Evolutionary conservation across 75 land plant species (phyloP).

Genomic region (Pinus albicaulis): DNA sequence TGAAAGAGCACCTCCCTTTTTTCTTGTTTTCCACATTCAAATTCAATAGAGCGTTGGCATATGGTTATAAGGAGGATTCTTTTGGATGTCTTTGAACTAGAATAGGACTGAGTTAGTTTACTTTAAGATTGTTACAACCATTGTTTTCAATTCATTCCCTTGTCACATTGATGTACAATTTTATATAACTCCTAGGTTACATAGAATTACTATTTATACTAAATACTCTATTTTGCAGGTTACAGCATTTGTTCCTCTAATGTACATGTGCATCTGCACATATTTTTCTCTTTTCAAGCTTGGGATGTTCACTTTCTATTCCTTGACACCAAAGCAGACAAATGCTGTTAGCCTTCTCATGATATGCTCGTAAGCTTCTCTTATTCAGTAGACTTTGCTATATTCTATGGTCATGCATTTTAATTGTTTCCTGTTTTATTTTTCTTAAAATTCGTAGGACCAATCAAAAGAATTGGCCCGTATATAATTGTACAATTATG

Average conservation of each 20-base stretch:
- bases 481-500: background rate
- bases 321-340: constrained; percentile 91
- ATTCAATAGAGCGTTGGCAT: background rate
- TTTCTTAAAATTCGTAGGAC: background rate
- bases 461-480: background rate
- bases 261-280: constrained; percentile 97
- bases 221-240: constrained; percentile 42
- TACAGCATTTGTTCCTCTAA: constrained; percentile 79
- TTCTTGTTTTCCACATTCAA: background rate
- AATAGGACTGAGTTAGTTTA: background rate
- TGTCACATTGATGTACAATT: background rate
- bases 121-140: background rate
- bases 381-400: background rate
- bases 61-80: background rate
- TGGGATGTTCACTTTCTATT: constrained; percentile 98
- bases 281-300: constrained; percentile 95
- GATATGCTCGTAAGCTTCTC: constrained; percentile 93
- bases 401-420: background rate
- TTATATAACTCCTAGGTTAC: background rate
- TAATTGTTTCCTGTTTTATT: too few relatives aligned
- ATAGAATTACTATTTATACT: background rate
- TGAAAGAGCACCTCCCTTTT: background rate
- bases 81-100: background rate
- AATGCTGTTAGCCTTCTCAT: constrained; percentile 94
- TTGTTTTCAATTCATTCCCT: background rate